Evolutionary conservation across 768 basidiomycete species (phyloP).

Genomic region (Macrolepiota dolichaula): DNA sequence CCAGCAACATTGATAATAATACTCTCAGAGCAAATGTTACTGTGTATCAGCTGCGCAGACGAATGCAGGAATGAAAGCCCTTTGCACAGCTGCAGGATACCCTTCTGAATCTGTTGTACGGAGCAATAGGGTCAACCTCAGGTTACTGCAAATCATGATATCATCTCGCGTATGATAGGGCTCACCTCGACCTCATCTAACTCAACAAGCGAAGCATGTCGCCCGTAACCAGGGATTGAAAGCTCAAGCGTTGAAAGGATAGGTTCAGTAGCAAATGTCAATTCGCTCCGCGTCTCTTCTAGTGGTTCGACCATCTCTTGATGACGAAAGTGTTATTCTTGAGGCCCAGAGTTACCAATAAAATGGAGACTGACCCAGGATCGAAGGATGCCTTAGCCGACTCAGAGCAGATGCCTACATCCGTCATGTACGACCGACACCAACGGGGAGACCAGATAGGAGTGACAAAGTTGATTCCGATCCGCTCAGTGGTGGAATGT

Average conservation of each 20-base stretch:
- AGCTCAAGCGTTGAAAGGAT: constrained; percentile 78
- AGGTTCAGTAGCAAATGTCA: constrained; percentile 93
- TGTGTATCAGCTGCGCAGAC: constrained; percentile 88
- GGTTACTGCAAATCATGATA: constrained; percentile 6
- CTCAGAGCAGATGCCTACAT: constrained; percentile 78
- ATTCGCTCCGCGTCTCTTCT: constrained; percentile 86
- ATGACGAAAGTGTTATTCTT: neutral
- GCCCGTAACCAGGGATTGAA: constrained; percentile 65
- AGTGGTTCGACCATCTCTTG: constrained; percentile 96
- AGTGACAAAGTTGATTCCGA: constrained; percentile 9
- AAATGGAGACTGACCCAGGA: constrained; percentile 58
- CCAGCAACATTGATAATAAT: constrained; percentile 90
- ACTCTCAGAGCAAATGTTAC: constrained; percentile 84
- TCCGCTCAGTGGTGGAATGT: neutral
- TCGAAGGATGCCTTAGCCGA: constrained; percentile 86
- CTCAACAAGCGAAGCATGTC: constrained; percentile 62
- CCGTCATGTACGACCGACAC: neutral
- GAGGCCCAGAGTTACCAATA: neutral
- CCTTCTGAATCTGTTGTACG: constrained; percentile 83
- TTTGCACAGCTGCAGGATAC: constrained; percentile 89
- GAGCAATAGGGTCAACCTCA: neutral
- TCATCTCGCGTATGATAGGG: neutral
- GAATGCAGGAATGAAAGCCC: constrained; percentile 88
- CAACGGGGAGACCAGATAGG: neutral
- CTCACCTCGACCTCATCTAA: constrained; percentile 92